Percentiles rank a stretch among this genome's conserved stretches.
Evolutionary conservation across 2,329 filamentous ascomycete genomes (phyloP).

Genomic region (Hymenotorrendiella dingleyae): DNA sequence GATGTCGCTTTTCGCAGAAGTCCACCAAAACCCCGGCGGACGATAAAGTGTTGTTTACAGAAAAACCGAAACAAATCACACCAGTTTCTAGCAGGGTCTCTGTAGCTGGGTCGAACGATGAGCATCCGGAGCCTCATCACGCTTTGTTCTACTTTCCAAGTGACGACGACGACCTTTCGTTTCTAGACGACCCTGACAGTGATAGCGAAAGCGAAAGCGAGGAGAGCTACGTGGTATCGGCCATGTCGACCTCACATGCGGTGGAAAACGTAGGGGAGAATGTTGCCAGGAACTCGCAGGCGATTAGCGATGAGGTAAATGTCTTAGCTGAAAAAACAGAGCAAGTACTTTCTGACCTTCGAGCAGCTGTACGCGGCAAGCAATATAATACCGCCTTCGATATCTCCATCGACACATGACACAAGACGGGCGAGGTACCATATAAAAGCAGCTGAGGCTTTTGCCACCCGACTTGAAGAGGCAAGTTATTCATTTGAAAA

Average conservation of each 20-base stretch:
- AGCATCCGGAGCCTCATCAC: background rate
- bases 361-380: background rate
- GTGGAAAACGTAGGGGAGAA: background rate
- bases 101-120: background rate
- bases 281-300: background rate
- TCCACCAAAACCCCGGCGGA: background rate
- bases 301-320: slow-evolving; percentile 5
- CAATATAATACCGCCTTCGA: background rate
- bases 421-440: slow-evolving; percentile 8
- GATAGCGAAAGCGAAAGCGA: background rate
- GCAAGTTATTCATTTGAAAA: background rate
- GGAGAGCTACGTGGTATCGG: background rate
- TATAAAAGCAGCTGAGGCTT: slow-evolving; percentile 8
- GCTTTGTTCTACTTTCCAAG: slow-evolving; percentile 5
- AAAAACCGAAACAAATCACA: background rate
- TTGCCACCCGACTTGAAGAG: slow-evolving; percentile 9
- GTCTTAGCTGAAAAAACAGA: background rate
- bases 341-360: background rate
- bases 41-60: background rate
- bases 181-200: background rate
- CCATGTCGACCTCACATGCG: slow-evolving; percentile 3
- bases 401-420: slow-evolving; percentile 7
- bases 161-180: slow-evolving; percentile 4
- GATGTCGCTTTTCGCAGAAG: slow-evolving; percentile 1
- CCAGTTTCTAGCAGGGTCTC: background rate